Conservation (phyloP, 768 basidiomycete genomes). For the Inosperma sp. region DNA sequence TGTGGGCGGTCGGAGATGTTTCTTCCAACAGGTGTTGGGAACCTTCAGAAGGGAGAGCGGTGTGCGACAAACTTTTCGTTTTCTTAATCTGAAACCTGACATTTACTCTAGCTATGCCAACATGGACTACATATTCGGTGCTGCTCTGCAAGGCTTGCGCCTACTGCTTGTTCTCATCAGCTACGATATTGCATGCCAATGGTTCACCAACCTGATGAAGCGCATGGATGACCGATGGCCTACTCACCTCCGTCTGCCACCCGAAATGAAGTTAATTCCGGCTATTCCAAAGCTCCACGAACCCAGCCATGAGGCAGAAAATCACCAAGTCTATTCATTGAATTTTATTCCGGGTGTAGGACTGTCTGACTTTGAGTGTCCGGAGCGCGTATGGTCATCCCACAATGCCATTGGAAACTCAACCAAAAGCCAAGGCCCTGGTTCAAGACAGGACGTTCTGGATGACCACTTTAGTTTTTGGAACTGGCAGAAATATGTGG, state of each 20-base stretch:
- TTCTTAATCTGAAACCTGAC: not conserved
- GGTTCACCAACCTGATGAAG: no score
- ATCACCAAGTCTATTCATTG: no score
- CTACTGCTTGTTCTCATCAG: slow-evolving; percentile 8
- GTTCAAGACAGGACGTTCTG: slow-evolving; percentile 22
- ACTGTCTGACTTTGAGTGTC: slow-evolving; percentile 29
- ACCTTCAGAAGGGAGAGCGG: no score
- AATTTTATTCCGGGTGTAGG: slow-evolving; percentile 19
- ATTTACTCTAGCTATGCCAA: slow-evolving; percentile 11
- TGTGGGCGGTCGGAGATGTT: no score
- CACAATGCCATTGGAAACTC: slow-evolving; percentile 24
- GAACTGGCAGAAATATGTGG: slow-evolving; percentile 24
- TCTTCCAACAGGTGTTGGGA: no score
- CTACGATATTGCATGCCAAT: no score
- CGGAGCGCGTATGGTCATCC: slow-evolving; percentile 30
- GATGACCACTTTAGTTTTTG: slow-evolving; percentile 29
- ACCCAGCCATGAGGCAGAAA: slow-evolving; percentile 19
- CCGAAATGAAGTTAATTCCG: slow-evolving; percentile 2
- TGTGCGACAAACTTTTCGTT: no score
- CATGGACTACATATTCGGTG: slow-evolving; percentile 16
- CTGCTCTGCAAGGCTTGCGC: slow-evolving; percentile 1
- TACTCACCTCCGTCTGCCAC: not conserved
- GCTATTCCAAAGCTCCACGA: slow-evolving; percentile 28
- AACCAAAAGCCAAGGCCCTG: no score
- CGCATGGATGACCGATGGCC: slow-evolving; percentile 7